phyloP scores from a whole-genome alignment of 192 early-diverging fungal genomes.

The Paraglomus occultum region DNA sequence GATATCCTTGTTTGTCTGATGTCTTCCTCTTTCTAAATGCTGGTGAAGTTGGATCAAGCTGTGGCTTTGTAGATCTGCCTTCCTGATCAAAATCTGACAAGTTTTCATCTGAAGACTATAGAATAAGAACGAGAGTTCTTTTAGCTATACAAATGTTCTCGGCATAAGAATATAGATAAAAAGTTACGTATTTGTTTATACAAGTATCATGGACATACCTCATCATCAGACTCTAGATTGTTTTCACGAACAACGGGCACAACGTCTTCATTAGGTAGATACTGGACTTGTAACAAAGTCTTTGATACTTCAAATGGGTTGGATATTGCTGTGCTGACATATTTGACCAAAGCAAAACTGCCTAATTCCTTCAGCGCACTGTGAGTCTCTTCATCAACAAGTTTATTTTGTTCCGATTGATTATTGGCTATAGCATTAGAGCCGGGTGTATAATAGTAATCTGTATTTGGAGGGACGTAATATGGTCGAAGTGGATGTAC shows the following conservation, averaged over 20 bases:
- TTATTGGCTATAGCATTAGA: conserved; percentile 9
- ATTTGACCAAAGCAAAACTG: conserved; percentile 63
- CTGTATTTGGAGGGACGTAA: conserved; percentile 13
- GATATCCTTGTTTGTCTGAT: conserved; percentile 61
- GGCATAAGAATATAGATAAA: background rate
- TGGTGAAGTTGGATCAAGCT: conserved; percentile 44
- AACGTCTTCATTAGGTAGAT: conserved; percentile 59
- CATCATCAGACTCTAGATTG: conserved; percentile 40
- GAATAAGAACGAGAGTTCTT: background rate
- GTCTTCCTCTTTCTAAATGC: conserved; percentile 44
- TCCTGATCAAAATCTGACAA: conserved; percentile 36
- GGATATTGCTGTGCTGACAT: conserved; percentile 54
- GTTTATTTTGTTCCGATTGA: background rate
- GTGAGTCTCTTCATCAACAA: conserved; percentile 37
- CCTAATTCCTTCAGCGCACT: conserved; percentile 55
- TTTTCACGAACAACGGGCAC: conserved; percentile 26
- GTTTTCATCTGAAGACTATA: conserved; percentile 9
- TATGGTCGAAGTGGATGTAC: conserved; percentile 30
- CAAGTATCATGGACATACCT: conserved; percentile 24
- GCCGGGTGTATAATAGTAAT: conserved; percentile 27
- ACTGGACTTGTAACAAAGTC: conserved; percentile 76
- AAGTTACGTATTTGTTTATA: background rate
- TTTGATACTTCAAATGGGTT: conserved; percentile 65
- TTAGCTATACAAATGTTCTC: no score
- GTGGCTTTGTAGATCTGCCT: conserved; percentile 30